Base-by-base conservation (phyloP, 2,329 filamentous ascomycete genomes). In the Rutstroemia sp. region DNA sequence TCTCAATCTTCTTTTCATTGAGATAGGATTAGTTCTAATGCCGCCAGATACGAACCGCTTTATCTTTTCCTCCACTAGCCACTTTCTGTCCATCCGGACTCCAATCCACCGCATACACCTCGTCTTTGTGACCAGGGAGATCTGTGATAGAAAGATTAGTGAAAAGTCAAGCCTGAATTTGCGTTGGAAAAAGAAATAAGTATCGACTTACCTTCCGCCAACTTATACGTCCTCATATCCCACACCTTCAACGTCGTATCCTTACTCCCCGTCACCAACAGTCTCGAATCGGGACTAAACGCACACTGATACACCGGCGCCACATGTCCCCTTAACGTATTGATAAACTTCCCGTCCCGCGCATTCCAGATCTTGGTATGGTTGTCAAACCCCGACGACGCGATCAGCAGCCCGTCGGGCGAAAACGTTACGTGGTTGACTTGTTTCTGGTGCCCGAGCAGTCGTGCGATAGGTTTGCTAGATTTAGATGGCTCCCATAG, bases 391-490 rank as follows among this genome's bases (percentile, higher is more conserved):
- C 87, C 86, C 8, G 89, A 86, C 39, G 88, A 95, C 8, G 94
- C 94, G 65, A 99, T 91, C 57, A 92, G 80, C 8, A 82, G 78
- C 37, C 91, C 92, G 67, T 97, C 92, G 0, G 92, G 91, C 0
- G 90, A 96, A 73, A 97, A 97, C 0, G 86, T 88, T 48, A 97
- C 92, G 69, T 96, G 89, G 71, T 97, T 96, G 64, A 97, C 92
- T 68, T 92, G 89, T 73, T 97, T 97, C 70, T 96, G 90, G 68
- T 99, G 94, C 2, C 94, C 94, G n/a, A 90, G 73, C 73, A 97
- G 81, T 37, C 91, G 80, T n/a, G 89, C 87, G 3, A 97, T 76
- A 0, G 92, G 92, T 70, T 97, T 96, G 7, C 78, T 88, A 4
- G 86, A 85, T 45, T 77, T 78, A 9, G 84, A 78, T 0, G 92